Percentiles rank a stretch among this genome's conserved stretches.
phyloP scores from a whole-genome alignment of 2,329 filamentous ascomycete species.

The Ophiostoma populinum region DNA sequence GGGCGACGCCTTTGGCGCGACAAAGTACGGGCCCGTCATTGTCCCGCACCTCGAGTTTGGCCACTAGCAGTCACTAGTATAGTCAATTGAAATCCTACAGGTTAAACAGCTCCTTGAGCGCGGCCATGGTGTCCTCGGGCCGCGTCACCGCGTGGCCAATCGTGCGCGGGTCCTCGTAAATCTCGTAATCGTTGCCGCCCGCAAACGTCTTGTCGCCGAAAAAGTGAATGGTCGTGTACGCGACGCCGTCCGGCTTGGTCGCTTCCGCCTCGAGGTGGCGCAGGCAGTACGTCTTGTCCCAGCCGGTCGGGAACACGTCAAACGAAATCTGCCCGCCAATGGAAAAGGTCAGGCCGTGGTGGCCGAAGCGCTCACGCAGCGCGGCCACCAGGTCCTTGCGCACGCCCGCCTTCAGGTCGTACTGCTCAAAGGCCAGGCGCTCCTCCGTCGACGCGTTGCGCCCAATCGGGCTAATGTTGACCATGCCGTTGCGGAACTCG shows the following conservation, averaged over 20 bases:
- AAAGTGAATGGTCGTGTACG: slow-evolving; percentile 86
- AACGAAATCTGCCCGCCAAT: slow-evolving; percentile 98
- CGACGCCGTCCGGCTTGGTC: slow-evolving; percentile 47
- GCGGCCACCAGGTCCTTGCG: slow-evolving; percentile 58
- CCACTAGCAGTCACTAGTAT: no score
- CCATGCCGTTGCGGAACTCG: slow-evolving; percentile 84
- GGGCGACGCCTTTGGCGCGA: slow-evolving; percentile 55
- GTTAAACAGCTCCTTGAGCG: slow-evolving; percentile 67
- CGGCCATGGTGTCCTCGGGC: slow-evolving; percentile 65
- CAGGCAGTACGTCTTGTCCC: slow-evolving; percentile 98
- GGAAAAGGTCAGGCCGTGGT: slow-evolving; percentile 76
- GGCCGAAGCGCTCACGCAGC: slow-evolving; percentile 64
- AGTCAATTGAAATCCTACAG: no score
- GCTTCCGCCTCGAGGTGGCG: slow-evolving; percentile 71
- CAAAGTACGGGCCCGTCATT: slow-evolving; percentile 95
- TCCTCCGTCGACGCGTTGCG: slow-evolving; percentile 72
- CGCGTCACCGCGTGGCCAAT: slow-evolving; percentile 68
- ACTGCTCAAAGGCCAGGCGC: slow-evolving; percentile 65
- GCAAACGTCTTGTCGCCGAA: slow-evolving; percentile 90
- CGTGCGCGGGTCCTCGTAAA: slow-evolving; percentile 66
- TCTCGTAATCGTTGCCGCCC: slow-evolving; percentile 93
- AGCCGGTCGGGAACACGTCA: slow-evolving; percentile 89
- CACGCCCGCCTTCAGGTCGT: slow-evolving; percentile 62
- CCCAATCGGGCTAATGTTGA: slow-evolving; percentile 70
- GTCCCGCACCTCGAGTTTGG: slow-evolving; percentile 73